Conservation (phyloP, 306 rosid species). For the Quercus parvula region DNA sequence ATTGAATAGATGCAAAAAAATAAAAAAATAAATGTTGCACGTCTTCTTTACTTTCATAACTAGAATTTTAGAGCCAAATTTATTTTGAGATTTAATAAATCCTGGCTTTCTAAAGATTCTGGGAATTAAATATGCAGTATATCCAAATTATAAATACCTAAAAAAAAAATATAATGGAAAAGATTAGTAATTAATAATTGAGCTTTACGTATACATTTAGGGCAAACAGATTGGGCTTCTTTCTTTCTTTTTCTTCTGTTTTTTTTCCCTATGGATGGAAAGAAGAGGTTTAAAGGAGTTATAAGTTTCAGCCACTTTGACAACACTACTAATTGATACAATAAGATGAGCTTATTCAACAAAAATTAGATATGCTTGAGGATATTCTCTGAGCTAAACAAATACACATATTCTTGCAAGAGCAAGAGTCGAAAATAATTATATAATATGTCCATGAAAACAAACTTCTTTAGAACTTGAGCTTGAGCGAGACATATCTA, state of each 20-base stretch:
- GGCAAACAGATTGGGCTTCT: neutral
- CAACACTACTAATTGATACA: neutral
- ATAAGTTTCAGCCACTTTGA: neutral
- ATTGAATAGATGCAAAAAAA: no score
- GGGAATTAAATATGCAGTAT: neutral
- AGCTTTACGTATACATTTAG: neutral
- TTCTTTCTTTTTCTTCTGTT: neutral
- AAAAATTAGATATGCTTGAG: neutral
- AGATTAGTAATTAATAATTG: neutral
- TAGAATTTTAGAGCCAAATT: no score
- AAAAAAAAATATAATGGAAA: neutral
- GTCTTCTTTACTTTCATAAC: no score
- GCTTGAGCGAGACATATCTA: neutral
- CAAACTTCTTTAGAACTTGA: neutral
- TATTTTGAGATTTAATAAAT: neutral
- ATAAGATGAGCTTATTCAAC: neutral
- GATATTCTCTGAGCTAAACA: neutral
- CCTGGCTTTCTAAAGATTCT: neutral
- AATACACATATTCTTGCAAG: neutral
- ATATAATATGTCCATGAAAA: neutral
- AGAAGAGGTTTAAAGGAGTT: no score
- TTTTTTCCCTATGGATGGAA: neutral
- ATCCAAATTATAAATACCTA: no score
- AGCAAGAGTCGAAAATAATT: neutral
- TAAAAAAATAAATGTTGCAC: no score